Percentiles rank a stretch among this genome's conserved stretches.
Conservation (phyloP, 2,329 filamentous ascomycete species). For the Phaeoacremonium minimum region DNA sequence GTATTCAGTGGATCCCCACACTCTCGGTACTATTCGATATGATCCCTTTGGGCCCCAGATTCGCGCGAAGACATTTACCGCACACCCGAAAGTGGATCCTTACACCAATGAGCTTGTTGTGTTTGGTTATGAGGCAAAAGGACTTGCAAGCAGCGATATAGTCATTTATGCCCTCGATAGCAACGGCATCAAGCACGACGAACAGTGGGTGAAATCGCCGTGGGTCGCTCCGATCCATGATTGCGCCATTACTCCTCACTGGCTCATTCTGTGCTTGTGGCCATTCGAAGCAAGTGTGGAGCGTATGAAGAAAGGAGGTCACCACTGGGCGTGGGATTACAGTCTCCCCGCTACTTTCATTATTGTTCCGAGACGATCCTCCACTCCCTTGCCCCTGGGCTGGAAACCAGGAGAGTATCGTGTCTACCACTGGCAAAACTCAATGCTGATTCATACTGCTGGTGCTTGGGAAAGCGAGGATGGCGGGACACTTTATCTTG, state of each 20-base stretch:
- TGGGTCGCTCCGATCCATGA: constrained; percentile 31
- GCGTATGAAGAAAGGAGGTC: constrained; percentile 27
- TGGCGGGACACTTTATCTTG: constrained; percentile 27
- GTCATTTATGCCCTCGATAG: constrained; percentile 22
- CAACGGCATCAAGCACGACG: constrained; percentile 19
- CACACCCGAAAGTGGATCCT: constrained; percentile 31
- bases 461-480: constrained; percentile 32
- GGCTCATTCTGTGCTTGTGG: constrained; percentile 25
- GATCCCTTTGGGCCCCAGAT: constrained; percentile 31
- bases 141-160: constrained; percentile 28
- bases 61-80: constrained; percentile 26
- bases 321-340: constrained; percentile 30
- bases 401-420: constrained; percentile 17
- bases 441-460: constrained; percentile 35
- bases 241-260: constrained; percentile 31
- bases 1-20: constrained; percentile 27
- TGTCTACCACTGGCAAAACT: constrained; percentile 14
- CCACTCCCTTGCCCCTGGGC: constrained; percentile 9
- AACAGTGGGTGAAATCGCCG: constrained; percentile 24
- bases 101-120: constrained; percentile 27
- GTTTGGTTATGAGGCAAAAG: constrained; percentile 32
- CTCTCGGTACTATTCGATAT: constrained; percentile 25
- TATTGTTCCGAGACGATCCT: constrained; percentile 10
- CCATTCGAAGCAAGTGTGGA: constrained; percentile 27
- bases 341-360: constrained; percentile 11